Percentiles rank a stretch among this genome's conserved stretches.
Evolutionary conservation across 805 yeast genomes (phyloP).

Genomic region (Dipodascus geniculatus): DNA sequence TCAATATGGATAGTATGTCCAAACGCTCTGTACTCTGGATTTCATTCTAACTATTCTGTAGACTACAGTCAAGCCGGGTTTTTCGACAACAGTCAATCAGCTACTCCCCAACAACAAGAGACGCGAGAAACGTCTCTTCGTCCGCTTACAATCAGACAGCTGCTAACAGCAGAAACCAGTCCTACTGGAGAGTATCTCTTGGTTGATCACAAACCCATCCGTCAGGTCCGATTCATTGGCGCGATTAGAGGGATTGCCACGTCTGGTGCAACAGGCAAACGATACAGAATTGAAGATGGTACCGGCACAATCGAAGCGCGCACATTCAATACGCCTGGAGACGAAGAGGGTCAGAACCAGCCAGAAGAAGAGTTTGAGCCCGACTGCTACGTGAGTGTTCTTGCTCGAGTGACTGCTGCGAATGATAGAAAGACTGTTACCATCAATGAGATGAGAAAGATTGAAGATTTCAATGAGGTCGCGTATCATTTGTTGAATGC

Average conservation of each 20-base stretch:
- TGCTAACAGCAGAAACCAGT: not conserved
- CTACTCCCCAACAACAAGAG: not conserved
- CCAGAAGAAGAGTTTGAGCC: not conserved
- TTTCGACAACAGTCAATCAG: not conserved
- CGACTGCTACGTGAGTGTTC: not conserved
- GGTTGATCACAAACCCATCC: conserved; percentile 1
- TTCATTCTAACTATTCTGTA: not conserved
- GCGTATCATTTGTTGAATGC: conserved; percentile 1
- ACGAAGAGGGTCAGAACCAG: not conserved
- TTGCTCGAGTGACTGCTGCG: not conserved
- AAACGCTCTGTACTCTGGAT: not conserved
- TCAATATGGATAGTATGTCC: not conserved
- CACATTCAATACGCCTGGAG: not conserved
- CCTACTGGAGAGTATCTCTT: not conserved
- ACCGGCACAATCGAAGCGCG: conserved; percentile 2
- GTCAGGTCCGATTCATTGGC: conserved; percentile 3
- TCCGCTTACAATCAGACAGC: not conserved
- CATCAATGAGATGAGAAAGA: not conserved
- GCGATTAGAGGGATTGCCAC: not conserved
- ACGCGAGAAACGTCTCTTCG: not conserved
- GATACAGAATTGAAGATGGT: conserved; percentile 2
- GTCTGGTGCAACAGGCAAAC: not conserved
- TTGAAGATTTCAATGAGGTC: not conserved
- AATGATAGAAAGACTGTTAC: not conserved
- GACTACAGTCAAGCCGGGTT: not conserved